A percentile compares a stretch with the other conserved stretches of the same genome.
phyloP scores from a whole-genome alignment of 108 stramenopile species.

The Cyclotella cryptica region DNA sequence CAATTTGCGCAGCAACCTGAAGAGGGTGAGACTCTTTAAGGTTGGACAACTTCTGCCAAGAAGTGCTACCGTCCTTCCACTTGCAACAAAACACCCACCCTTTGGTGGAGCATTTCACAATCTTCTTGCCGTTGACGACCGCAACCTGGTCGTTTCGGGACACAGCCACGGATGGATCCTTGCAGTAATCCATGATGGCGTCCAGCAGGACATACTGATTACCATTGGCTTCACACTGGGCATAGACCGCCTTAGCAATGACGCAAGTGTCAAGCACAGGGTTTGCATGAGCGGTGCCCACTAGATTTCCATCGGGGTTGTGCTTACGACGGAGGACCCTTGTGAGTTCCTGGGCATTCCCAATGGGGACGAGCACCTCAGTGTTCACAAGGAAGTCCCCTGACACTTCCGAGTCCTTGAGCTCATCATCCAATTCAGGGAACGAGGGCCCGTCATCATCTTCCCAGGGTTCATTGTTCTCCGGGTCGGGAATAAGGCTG shows the following conservation, averaged over 20 bases:
- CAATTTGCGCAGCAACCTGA: conserved; percentile 31
- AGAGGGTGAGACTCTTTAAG: conserved; percentile 44
- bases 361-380: conserved; percentile 45
- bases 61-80: conserved; percentile 2
- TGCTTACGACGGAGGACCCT: conserved; percentile 43
- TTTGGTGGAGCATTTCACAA: background rate
- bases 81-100: background rate
- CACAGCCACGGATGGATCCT: no score
- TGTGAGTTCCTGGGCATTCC: conserved; percentile 18
- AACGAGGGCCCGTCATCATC: conserved; percentile 1
- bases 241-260: no score
- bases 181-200: no score
- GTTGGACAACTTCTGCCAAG: conserved; percentile 25
- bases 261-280: no score
- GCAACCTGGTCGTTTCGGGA: no score
- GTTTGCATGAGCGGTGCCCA: no score
- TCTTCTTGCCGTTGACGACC: no score
- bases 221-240: no score
- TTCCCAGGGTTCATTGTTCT: background rate
- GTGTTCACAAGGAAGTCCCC: conserved; percentile 36
- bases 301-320: conserved; percentile 41
- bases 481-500: background rate
- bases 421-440: background rate
- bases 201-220: no score
- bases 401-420: background rate